These are phyloP conservation scores for Leccinum olivaceopallidum DNA, from an alignment of 768 basidiomycete genomes.

Conservation along the genomic window DNA sequence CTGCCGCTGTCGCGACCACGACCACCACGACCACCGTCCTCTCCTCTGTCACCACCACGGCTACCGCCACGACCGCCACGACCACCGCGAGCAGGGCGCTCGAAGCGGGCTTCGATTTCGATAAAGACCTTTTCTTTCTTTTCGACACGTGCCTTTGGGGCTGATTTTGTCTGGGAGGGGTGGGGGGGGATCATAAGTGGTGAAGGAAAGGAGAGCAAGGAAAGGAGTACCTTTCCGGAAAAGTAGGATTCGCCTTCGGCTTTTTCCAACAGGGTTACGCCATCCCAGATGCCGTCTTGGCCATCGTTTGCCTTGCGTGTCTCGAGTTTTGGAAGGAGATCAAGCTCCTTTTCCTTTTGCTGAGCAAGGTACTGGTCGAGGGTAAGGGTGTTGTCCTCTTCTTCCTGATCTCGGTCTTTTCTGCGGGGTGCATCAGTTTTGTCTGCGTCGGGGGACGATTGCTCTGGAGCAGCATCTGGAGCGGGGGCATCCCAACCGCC, in stretches of 20 bases:
- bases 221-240: constrained; percentile 76
- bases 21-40: constrained; percentile 47
- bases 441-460: constrained; percentile 36
- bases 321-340: constrained; percentile 77
- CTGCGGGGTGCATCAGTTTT: constrained; percentile 40
- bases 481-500: constrained; percentile 40
- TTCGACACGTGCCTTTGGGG: constrained; percentile 68
- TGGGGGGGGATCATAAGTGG: constrained; percentile 6
- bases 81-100: constrained; percentile 73
- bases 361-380: constrained; percentile 91
- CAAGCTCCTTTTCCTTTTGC: constrained; percentile 59
- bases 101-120: constrained; percentile 90
- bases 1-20: constrained; percentile 41
- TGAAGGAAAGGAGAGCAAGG: background rate
- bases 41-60: constrained; percentile 47
- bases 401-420: constrained; percentile 67
- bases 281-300: constrained; percentile 69
- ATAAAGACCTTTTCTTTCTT: constrained; percentile 91
- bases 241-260: constrained; percentile 76
- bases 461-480: constrained; percentile 28
- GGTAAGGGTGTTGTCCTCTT: constrained; percentile 92
- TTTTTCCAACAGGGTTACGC: constrained; percentile 64
- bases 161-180: constrained; percentile 54
- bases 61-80: constrained; percentile 38
- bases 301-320: constrained; percentile 78